Evolutionary conservation across 495 filamentous ascomycete species (phyloP), one percentile per base, ranked within the genome.

Genomic region (Daldinia vernicosa): DNA sequence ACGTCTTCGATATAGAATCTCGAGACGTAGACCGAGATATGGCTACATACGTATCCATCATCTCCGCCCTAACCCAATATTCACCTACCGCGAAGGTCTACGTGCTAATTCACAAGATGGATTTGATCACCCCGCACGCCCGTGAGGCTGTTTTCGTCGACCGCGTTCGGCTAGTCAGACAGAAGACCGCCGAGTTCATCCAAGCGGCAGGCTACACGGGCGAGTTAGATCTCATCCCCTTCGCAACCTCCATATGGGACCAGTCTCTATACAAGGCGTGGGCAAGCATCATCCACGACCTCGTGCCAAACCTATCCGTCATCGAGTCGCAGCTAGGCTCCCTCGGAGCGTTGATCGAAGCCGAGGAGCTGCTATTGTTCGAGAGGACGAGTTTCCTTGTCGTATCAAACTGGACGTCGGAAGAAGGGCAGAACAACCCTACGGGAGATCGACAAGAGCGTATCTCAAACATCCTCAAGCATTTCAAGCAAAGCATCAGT

Each of bases 1-100:
- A 98, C 83, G 96, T 99, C 76, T 99, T 99, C 81, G 95, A 99
- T 78, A 95, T 98, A 67, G 95, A 98, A 78, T 96, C 92, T 24
- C 90, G 93, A 70, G 95, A 98, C 75, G 93, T 97, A 69, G 91
- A 93, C 22, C 89, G 93, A 64, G 96, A 98, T 78, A 87, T 97
- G 51, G 88, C 93, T 59, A 95, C 92, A 39, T 99, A 98, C 81
- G 89, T 87, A 60, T 88, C 90, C 63, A 93, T 97, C 76, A 93
- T 97, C 75, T 84, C 88, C 57, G 95, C 95, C 0, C 84, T 99
- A 33, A 82, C 87, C 33, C 93, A 98, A 79, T 95, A 89, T 84
- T 94, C 91, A 24, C 91, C 92, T 50, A 84, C 84, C 8, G 95
- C 95, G 55, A 89, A 90, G 71, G 88, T 98, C 70, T 99, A 97